Evolutionary conservation across 2,329 filamentous ascomycete species (phyloP), one percentile per base, ranked within the genome.

Genomic region (Fusarium stilboides): DNA sequence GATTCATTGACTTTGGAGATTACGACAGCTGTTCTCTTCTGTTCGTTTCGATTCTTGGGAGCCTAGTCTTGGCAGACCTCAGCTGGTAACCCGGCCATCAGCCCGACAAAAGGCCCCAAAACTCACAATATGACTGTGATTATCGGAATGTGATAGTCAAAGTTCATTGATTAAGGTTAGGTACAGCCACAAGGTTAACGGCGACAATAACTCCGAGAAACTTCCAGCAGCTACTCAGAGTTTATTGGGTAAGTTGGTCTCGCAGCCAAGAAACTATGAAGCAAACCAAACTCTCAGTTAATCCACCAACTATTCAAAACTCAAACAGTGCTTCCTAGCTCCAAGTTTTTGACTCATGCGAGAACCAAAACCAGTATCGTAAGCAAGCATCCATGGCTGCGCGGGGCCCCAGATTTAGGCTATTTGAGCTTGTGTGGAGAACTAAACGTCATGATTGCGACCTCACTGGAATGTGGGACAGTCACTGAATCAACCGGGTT

Each of bases 181-280:
- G 53, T 42, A 44, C 53, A 42, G 60, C 60, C 60, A 65, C 46
- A 53, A 65, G 53, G n/a, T 39, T 46, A 65, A 65, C 62, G 53
- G 62, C 20, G 14, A 42, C 20, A 47, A 47, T 58, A 34, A 26
- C 13, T 26, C 34, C 8, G 46, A 59, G n/a, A n/a, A 37, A 37
- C 19, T 4, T 40, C n/a, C 22, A 62, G 3, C 20, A 39, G 13
- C 37, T 31, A 31, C 22, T 14, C 12, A 22, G 28, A 13, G 28
- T 10, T 31, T 31, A 13, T 13, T 31, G 13, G 10, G 28, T 10
- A 31, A 13, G 10, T 31, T 13, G 28, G 12, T 13, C 10, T 31
- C 10, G 28, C 3, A 31, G 10, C 28, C 10, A 31, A 12, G 28
- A 8, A 28, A 9, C 26, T 28, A 28, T 8, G 26, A 28, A 31